Evolutionary conservation across 2,329 filamentous ascomycete genomes (phyloP).

Genomic region (Cercospora berteroae): DNA sequence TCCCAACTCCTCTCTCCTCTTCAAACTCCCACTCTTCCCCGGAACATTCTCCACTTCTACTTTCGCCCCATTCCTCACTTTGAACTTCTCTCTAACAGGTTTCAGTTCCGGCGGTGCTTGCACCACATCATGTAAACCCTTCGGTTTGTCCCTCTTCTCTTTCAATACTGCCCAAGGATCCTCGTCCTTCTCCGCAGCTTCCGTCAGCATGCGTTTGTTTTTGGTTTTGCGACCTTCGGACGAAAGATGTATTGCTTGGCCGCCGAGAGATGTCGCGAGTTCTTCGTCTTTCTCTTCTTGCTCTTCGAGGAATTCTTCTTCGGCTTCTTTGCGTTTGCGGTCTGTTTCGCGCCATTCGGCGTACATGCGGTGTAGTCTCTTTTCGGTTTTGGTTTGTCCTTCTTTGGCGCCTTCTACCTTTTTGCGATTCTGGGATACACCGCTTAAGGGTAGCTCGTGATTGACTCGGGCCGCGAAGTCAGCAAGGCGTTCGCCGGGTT

Average conservation of each 20-base stretch:
- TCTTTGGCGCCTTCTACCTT: constrained; percentile 66
- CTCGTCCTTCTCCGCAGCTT: constrained; percentile 54
- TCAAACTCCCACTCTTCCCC: constrained; percentile 66
- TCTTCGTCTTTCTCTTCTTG: constrained; percentile 62
- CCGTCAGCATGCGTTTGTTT: constrained; percentile 43
- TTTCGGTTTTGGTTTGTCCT: constrained; percentile 77
- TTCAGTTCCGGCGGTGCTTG: constrained; percentile 73
- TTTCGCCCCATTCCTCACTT: constrained; percentile 62
- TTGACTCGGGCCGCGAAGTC: constrained; percentile 83
- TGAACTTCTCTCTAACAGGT: constrained; percentile 62
- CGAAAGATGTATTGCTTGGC: constrained; percentile 62
- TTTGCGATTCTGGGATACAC: constrained; percentile 60
- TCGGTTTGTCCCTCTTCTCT: constrained; percentile 59
- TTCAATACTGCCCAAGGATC: constrained; percentile 78
- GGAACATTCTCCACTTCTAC: constrained; percentile 69
- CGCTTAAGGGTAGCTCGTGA: constrained; percentile 73
- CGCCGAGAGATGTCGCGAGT: constrained; percentile 62
- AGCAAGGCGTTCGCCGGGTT: constrained; percentile 76
- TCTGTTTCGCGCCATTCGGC: constrained; percentile 70
- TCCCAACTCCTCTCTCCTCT: constrained; percentile 70
- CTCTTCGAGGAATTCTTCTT: constrained; percentile 65
- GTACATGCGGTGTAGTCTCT: constrained; percentile 65
- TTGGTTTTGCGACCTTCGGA: constrained; percentile 53
- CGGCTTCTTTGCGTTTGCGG: constrained; percentile 73
- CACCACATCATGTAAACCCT: constrained; percentile 58